phyloP scores from a whole-genome alignment of 2,329 filamentous ascomycete genomes.

The Neonectria magnoliae region DNA sequence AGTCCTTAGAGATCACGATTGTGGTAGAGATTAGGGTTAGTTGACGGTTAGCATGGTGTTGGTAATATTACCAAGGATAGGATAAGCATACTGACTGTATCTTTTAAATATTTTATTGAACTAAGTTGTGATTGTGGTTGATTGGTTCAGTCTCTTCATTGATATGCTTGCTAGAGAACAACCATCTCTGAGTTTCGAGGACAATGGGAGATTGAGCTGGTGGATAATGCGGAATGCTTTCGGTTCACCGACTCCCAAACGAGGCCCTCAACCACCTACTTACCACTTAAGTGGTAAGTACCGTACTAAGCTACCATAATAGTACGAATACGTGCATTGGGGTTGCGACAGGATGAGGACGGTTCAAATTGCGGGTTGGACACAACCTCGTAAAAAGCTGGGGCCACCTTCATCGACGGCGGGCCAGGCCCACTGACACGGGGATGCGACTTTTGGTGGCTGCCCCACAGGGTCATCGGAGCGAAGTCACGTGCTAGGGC shows the following conservation, averaged over 20 bases:
- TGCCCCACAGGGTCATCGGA: slow-evolving; percentile 14
- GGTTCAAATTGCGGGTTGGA: not conserved
- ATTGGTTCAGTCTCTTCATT: no score
- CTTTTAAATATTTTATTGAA: no score
- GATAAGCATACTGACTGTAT: no score
- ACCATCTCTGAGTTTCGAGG: not conserved
- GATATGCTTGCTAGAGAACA: no score
- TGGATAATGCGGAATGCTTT: not conserved
- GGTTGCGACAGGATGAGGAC: not conserved
- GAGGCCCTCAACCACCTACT: not conserved
- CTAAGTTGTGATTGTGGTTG: no score
- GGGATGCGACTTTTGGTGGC: not conserved
- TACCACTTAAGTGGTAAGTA: no score
- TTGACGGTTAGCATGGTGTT: no score
- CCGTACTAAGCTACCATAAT: no score
- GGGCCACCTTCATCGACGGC: not conserved
- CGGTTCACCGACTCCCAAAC: not conserved
- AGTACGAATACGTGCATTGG: not conserved
- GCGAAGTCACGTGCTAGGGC: slow-evolving; percentile 51
- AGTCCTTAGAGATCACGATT: no score
- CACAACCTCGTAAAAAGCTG: not conserved
- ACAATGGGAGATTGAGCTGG: not conserved
- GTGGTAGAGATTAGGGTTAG: no score
- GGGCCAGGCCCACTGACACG: not conserved
- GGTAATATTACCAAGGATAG: no score